phyloP scores from a whole-genome alignment of 352 stramenopile genomes.

The Aphanomyces astaci region DNA sequence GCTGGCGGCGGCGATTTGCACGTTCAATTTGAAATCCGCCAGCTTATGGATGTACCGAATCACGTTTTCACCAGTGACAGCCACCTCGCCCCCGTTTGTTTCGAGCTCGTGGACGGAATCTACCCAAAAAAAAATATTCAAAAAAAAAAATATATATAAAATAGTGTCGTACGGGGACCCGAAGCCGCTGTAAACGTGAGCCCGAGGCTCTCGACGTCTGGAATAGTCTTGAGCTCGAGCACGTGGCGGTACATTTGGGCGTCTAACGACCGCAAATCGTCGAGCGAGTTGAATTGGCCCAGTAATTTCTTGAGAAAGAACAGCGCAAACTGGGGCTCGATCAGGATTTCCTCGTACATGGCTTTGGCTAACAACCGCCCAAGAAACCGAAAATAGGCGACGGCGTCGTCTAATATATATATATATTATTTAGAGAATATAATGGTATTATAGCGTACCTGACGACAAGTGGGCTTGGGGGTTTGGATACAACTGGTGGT shows the following conservation, averaged over 20 bases:
- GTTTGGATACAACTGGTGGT: conserved; percentile 92
- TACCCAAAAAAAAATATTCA: not conserved
- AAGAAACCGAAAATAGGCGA: conserved; percentile 93
- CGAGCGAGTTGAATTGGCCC: conserved; percentile 76
- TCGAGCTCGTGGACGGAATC: conserved; percentile 55
- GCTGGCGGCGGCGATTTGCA: conserved; percentile 50
- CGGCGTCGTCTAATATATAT: conserved; percentile 46
- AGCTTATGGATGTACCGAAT: conserved; percentile 95
- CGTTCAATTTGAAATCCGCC: conserved; percentile 96
- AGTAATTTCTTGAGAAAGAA: conserved; percentile 97
- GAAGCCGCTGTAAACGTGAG: conserved; percentile 91
- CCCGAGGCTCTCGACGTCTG: conserved; percentile 85
- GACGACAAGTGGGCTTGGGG: conserved; percentile 73
- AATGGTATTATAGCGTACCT: conserved; percentile 25
- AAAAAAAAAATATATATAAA: not conserved
- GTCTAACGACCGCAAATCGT: conserved; percentile 92
- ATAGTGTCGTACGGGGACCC: not conserved
- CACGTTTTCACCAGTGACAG: conserved; percentile 91
- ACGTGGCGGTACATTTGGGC: conserved; percentile 92
- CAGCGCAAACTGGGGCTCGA: conserved; percentile 94
- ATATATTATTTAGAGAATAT: not conserved
- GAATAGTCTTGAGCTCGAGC: conserved; percentile 93
- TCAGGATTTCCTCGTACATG: conserved; percentile 93
- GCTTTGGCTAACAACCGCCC: conserved; percentile 93
- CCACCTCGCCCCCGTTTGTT: conserved; percentile 70